phyloP scores from a whole-genome alignment of 1,284 basidiomycete species.

The Testicularia cyperi region DNA sequence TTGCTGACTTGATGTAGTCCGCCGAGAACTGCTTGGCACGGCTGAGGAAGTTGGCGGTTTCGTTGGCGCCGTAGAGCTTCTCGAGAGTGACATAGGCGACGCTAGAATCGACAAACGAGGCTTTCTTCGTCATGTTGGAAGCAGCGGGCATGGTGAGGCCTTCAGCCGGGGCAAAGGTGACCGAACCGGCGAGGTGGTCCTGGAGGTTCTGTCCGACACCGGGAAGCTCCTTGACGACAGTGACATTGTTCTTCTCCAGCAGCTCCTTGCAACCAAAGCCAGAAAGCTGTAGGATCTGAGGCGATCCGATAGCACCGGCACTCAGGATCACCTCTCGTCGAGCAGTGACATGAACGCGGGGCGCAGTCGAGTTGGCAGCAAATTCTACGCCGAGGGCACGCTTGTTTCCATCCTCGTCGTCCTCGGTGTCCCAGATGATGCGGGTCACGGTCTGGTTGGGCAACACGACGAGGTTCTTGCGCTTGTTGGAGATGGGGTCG shows the following conservation, averaged over 20 bases:
- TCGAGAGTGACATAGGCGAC: slow-evolving; percentile 47
- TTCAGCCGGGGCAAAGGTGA: slow-evolving; percentile 31
- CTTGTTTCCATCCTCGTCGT: slow-evolving; percentile 16
- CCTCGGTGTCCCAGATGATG: slow-evolving; percentile 30
- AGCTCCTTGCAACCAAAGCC: slow-evolving; percentile 64
- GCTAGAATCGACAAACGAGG: slow-evolving; percentile 45
- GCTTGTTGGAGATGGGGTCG: slow-evolving; percentile 33
- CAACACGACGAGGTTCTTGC: slow-evolving; percentile 50
- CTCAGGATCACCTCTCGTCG: slow-evolving; percentile 52
- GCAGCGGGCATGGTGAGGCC: slow-evolving; percentile 14
- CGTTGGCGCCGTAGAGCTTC: slow-evolving; percentile 35
- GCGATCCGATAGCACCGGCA: slow-evolving; percentile 61
- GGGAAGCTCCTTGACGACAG: slow-evolving; percentile 62
- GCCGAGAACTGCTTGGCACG: slow-evolving; percentile 18
- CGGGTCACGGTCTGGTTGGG: slow-evolving; percentile 46
- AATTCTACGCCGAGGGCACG: slow-evolving; percentile 45
- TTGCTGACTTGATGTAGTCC: slow-evolving; percentile 32
- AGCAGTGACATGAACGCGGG: slow-evolving; percentile 37
- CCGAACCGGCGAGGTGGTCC: slow-evolving; percentile 61
- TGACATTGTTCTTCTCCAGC: slow-evolving; percentile 62
- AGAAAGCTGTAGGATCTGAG: slow-evolving; percentile 65
- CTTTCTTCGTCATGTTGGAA: slow-evolving; percentile 22
- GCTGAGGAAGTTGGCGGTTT: slow-evolving; percentile 21
- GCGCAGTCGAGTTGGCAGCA: slow-evolving; percentile 20
- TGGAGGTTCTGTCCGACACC: slow-evolving; percentile 66